Percentiles rank a stretch among this genome's conserved stretches.
Evolutionary conservation across 495 filamentous ascomycete genomes (phyloP).

Genomic region (Pseudomonodictys pantanalensis): DNA sequence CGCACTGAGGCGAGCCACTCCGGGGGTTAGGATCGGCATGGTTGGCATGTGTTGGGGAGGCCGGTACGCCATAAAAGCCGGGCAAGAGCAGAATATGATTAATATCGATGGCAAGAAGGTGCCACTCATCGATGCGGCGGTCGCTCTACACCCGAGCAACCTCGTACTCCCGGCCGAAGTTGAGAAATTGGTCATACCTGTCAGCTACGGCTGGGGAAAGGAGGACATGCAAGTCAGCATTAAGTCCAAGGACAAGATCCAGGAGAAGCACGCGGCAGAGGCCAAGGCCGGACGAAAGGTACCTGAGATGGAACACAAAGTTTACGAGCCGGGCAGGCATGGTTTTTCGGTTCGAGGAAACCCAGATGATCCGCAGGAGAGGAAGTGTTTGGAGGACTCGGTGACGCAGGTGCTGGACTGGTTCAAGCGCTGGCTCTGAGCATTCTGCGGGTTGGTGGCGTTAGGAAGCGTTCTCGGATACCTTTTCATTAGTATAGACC

Average conservation of each 20-base stretch:
- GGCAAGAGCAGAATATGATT: constrained; percentile 37
- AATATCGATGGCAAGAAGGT: constrained; percentile 42
- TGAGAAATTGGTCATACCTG: constrained; percentile 41
- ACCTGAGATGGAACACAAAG: constrained; percentile 39
- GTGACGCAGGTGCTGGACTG: constrained; percentile 38
- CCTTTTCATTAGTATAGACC: no score
- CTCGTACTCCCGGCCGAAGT: constrained; percentile 43
- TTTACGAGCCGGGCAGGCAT: constrained; percentile 44
- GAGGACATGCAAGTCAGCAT: constrained; percentile 39
- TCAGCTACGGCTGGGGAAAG: constrained; percentile 42
- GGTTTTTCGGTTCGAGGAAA: constrained; percentile 41
- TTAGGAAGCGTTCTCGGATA: no score
- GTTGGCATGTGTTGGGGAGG: constrained; percentile 49
- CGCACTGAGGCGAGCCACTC: constrained; percentile 34
- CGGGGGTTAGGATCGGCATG: constrained; percentile 42
- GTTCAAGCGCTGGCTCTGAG: constrained; percentile 36
- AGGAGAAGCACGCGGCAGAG: constrained; percentile 33
- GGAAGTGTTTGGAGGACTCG: constrained; percentile 39
- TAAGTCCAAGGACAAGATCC: constrained; percentile 34
- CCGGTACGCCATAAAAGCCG: constrained; percentile 42
- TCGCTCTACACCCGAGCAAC: constrained; percentile 43
- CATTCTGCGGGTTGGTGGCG: no score
- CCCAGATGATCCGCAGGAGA: constrained; percentile 10
- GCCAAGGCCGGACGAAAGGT: constrained; percentile 29
- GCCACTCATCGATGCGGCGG: constrained; percentile 42